Evolutionary conservation across 257 asterid genomes (phyloP), one percentile per base, ranked within the genome.

Genomic region (Scutellaria galericulata): DNA sequence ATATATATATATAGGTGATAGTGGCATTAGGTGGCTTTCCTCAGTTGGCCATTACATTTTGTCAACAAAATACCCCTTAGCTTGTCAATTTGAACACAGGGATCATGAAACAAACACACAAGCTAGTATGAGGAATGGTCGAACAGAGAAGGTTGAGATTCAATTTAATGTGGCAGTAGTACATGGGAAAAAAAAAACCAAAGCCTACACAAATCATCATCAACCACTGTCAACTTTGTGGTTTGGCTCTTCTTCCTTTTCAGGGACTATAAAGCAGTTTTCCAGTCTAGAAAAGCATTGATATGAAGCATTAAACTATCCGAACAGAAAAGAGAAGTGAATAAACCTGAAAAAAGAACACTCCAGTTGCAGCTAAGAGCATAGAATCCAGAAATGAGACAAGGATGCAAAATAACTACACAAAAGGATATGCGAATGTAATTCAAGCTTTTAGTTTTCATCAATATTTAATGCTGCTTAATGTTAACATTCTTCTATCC

Each of bases 21-120:
- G 37, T 31, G 37, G 48, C 20, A 59, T 15, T 20, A 24, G 66
- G 18, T 48, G 62, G 41, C 59, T 50, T 62, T 78, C 58, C 59
- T 47, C 35, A 35, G 66, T 40, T 50, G 54, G 53, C 45, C 64
- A 72, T 58, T 45, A 44, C 59, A 59, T 37, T 65, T 70, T 64
- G 55, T 45, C 50, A 15, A 27, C 64, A 42, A 45, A 12, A 45
- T 51, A 46, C 6, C 59, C 70, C 44, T 39, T 37, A 55, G n/a
- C 47, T 27, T 53, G 58, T 59, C 67, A 31, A 15, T 15, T 47
- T 60, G 14, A 3, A 18, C 7, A 14, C 31, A 18, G 27, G 65
- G 39, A 44, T 10, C 14, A 56, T 70, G 61, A 61, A 15, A 54
- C 64, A 61, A 72, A 20, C 12, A 27, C 59, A 37, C 51, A 31